Base-by-base conservation (phyloP, 805 yeast species). In the Candida railenensis region DNA sequence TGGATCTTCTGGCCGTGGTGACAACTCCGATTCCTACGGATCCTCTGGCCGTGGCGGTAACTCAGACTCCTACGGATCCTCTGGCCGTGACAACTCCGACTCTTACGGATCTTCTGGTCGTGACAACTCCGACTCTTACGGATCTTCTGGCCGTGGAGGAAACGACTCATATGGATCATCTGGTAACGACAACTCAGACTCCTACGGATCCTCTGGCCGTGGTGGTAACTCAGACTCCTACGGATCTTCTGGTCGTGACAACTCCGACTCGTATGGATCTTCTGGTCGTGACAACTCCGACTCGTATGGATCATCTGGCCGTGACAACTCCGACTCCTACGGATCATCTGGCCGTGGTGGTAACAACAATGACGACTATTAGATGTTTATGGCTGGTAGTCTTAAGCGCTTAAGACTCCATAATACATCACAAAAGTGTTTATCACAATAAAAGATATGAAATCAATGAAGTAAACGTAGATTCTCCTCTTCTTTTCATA, bases 51-150 rank as follows among this genome's bases (percentile, higher is more conserved):
- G 32, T 18, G 22, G 36, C 21, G 36, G 33, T 37, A 19, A 39
- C 32, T 25, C 30, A 19, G 47, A 48, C 41, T 53, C 60, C 7
- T 54, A 49, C 37, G 58, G 60, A 8, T 49, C 53, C 11, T 50
- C 54, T 22, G 36, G 39, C 42, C 36, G 47, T n/a, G 30, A 11
- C 44, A 30, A 40, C 20, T 40, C 40, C 40, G 52, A 48, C 45
- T 50, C 56, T 15, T 57, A 50, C 39, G 59, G 62, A 18, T 53
- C 58, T 22, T 51, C 57, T 16, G 37, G 37, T 37, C 38, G 37
- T 22, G 30, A 22, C 16, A 34, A 42, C 36, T 9, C 15, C 33
- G 54, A 52, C 49, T 47, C 52, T 16, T 50, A 50, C 42, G 51
- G 53, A 21, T 54, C 57, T n/a, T 46, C 52, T n/a, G 40, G 41